phyloP scores from a whole-genome alignment of 331 rosid genomes.

The Spiraea crenata region DNA sequence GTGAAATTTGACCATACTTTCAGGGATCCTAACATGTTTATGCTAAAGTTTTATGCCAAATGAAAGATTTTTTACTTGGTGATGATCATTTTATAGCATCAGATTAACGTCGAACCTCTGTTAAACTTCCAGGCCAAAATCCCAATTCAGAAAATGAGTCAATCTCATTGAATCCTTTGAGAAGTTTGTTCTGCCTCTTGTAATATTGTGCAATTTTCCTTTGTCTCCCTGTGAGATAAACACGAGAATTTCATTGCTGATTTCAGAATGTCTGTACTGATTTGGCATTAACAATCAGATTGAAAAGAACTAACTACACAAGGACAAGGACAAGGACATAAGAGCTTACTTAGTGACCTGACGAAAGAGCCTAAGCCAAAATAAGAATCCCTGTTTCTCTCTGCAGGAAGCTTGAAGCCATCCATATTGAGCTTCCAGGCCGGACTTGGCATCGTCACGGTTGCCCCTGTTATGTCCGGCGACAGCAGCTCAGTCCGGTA shows the following conservation, averaged over 20 bases:
- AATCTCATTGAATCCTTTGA: slow-evolving; percentile 69
- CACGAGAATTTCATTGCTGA: background rate
- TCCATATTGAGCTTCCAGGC: slow-evolving; percentile 87
- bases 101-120: slow-evolving; percentile 46
- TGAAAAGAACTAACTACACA: background rate
- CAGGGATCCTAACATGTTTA: too few species aligned
- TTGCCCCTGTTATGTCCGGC: slow-evolving; percentile 38
- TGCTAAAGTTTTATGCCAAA: too few species aligned
- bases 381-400: slow-evolving; percentile 43
- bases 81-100: background rate
- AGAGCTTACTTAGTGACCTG: slow-evolving; percentile 44
- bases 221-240: slow-evolving; percentile 45
- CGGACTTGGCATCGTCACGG: slow-evolving; percentile 43
- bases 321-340: background rate
- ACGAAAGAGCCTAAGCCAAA: slow-evolving; percentile 53
- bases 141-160: slow-evolving; percentile 63
- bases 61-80: background rate
- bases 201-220: slow-evolving; percentile 64
- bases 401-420: slow-evolving; percentile 43
- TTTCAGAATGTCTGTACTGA: background rate
- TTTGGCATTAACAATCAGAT: background rate
- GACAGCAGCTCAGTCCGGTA: slow-evolving; percentile 75
- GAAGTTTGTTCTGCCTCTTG: slow-evolving; percentile 70
- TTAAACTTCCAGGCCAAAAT: slow-evolving; percentile 44
- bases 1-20: too few species aligned